Conservation (phyloP, 257 asterid genomes). For the Salvia miltiorrhiza region DNA sequence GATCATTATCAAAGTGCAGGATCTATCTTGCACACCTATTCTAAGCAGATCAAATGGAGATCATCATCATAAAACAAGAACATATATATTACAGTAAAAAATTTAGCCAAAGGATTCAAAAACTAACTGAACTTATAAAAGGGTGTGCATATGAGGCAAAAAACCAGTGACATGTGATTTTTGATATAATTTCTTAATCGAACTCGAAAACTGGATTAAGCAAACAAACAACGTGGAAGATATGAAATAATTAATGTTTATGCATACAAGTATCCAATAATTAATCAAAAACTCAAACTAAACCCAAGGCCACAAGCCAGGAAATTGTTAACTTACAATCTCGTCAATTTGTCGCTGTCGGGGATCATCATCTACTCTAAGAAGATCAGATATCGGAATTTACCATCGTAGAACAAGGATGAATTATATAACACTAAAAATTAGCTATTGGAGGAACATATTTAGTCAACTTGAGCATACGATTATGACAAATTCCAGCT, state of each 20-base stretch:
- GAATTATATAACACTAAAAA: background rate
- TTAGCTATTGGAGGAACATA: background rate
- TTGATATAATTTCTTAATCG: background rate
- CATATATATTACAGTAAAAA: background rate
- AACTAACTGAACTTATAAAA: background rate
- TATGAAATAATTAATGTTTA: background rate
- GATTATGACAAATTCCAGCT: background rate
- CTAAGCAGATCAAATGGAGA: background rate
- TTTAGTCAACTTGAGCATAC: background rate
- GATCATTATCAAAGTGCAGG: conserved; percentile 18
- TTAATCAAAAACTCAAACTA: background rate
- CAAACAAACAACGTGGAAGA: background rate
- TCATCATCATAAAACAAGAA: background rate
- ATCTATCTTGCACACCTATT: no score
- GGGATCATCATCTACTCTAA: no score
- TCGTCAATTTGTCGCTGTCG: no score
- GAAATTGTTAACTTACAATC: background rate
- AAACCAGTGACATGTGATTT: background rate
- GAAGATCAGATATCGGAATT: no score
- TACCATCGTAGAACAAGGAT: background rate
- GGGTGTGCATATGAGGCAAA: background rate
- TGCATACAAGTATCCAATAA: background rate
- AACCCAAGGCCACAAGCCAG: background rate
- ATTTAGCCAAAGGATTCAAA: background rate
- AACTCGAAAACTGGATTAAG: background rate